Conservation (phyloP, 1,139 yeast species). For the Candida frijolesensis region DNA sequence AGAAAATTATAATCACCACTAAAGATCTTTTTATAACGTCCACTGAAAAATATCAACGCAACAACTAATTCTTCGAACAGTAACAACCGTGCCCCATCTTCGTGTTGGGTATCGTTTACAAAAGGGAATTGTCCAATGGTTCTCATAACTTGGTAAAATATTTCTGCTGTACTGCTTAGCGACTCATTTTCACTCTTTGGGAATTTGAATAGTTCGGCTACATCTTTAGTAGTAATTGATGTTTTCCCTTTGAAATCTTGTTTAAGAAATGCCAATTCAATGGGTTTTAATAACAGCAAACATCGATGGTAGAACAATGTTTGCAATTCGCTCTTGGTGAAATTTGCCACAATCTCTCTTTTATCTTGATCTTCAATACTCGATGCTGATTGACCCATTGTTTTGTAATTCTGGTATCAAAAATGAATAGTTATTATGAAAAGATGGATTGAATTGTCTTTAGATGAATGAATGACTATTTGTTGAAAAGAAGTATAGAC, state of each 20-base stretch:
- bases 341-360: constrained; percentile 16
- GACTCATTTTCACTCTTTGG: neutral
- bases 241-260: neutral
- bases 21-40: constrained; percentile 24
- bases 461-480: neutral
- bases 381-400: constrained; percentile 23
- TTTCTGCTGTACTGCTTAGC: constrained; percentile 12
- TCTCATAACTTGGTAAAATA: constrained; percentile 27
- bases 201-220: constrained; percentile 9
- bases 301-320: constrained; percentile 25
- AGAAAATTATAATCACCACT: constrained; percentile 25
- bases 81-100: constrained; percentile 17
- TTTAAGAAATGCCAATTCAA: constrained; percentile 22
- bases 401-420: neutral
- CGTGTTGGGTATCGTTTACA: constrained; percentile 16
- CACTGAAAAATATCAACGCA: constrained; percentile 28
- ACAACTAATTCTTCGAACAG: constrained; percentile 28
- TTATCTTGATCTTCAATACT: constrained; percentile 16
- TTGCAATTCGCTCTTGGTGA: constrained; percentile 22
- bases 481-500: neutral
- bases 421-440: neutral
- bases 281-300: constrained; percentile 22
- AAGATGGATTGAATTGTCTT: neutral
- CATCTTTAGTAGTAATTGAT: constrained; percentile 2
- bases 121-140: constrained; percentile 37